Evolutionary conservation across 176 grass and related monocot species (phyloP), one percentile per base, ranked within the genome.

Genomic region (Carex parvula): DNA sequence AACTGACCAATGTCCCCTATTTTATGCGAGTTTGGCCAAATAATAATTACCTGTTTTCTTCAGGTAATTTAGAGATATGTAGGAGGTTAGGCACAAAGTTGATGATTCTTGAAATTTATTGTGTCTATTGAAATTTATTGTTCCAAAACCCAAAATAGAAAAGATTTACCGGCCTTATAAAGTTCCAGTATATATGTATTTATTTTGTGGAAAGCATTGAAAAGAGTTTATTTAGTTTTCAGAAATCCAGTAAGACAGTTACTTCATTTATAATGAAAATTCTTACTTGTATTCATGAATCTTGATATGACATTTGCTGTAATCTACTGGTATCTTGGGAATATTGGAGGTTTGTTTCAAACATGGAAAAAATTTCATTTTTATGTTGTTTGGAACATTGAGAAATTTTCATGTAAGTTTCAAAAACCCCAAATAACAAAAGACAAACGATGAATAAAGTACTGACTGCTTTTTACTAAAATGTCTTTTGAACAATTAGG

Each of bases 401-500:
- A 76, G 48, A 76, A 55, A 29, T 17, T 32, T 76, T 21, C 22
- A 55, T 76, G 22, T 32, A 30, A 21, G 54, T 30, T 15, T 55
- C 9, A 55, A 55, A 76, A 74, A 26, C 2, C 5, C 24, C 10
- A 55, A 30, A 76, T 4, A 50, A 52, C n/a, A 55, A 30, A 77
- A 30, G 22, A 56, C 50, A 50, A 50, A 50, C 0, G 9, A 2
- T 12, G 46, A 50, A 11, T 50, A 50, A 77, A 55, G 72, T 6
- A 56, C 22, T 35, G 73, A 18, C 13, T 12, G 6, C 1, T 11
- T 79, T 50, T 24, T 24, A 75, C 22, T 30, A 26, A 52, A 74
- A 50, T 67, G 21, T 53, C 18, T 80, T 81, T 39, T 70, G 44
- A 53, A 68, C 48, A 32, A 78, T 80, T 90, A 99, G 93, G 93